These are phyloP conservation scores for Diaporthe sp. DNA, from an alignment of 2,329 filamentous ascomycete species.

Conservation along the genomic window DNA sequence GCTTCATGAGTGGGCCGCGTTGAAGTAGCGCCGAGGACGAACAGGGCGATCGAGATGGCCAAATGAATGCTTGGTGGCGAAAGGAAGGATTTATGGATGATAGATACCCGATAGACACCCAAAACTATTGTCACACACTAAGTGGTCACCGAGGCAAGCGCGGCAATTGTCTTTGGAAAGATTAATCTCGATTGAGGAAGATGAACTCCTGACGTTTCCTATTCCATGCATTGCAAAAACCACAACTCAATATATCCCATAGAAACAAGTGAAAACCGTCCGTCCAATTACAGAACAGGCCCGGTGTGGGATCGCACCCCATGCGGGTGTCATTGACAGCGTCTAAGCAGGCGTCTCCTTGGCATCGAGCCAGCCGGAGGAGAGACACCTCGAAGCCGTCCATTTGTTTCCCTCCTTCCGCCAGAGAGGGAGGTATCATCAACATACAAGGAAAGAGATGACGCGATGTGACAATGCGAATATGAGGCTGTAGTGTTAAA, in stretches of 20 bases:
- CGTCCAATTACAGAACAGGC: conserved; percentile 27
- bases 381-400: conserved; percentile 19
- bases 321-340: conserved; percentile 12
- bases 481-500: conserved; percentile 21
- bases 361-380: conserved; percentile 32
- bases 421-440: conserved; percentile 39
- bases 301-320: conserved; percentile 34
- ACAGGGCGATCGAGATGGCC: neutral
- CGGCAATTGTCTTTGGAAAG: neutral
- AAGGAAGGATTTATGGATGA: neutral
- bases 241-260: conserved; percentile 31
- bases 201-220: conserved; percentile 32
- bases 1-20: conserved; percentile 12
- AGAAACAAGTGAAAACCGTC: conserved; percentile 27
- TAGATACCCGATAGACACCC: conserved; percentile 23
- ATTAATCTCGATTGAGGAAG: conserved; percentile 30
- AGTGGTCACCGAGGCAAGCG: conserved; percentile 3
- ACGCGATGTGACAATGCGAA: conserved; percentile 31
- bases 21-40: conserved; percentile 8
- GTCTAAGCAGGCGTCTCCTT: conserved; percentile 23
- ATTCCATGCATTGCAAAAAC: conserved; percentile 27
- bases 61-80: neutral
- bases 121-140: neutral
- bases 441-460: conserved; percentile 38
- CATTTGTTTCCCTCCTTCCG: conserved; percentile 23